Evolutionary conservation across 352 stramenopile species (phyloP).

Genomic region (Globisporangium apiculatum): DNA sequence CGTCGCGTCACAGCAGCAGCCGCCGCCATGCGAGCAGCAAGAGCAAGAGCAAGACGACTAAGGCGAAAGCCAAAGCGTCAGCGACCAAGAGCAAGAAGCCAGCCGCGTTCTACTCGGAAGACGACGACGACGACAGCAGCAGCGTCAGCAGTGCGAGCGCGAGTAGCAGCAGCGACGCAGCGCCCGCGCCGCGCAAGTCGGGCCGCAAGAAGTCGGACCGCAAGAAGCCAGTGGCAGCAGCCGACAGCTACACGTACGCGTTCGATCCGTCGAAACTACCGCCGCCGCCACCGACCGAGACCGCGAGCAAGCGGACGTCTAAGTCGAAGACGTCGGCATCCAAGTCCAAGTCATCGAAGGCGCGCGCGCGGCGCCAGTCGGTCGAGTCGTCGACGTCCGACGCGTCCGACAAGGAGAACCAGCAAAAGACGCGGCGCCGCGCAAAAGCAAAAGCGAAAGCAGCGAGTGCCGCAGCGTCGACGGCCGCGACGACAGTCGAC

Average conservation of each 20-base stretch:
- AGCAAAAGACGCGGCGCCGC: constrained; percentile 11
- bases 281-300: constrained; percentile 20
- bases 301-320: constrained; percentile 15
- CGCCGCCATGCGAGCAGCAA: neutral
- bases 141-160: constrained; percentile 1
- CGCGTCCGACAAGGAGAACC: constrained; percentile 31
- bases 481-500: constrained; percentile 27
- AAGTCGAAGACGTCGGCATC: constrained; percentile 12
- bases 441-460: constrained; percentile 11
- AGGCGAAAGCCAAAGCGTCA: constrained; percentile 10
- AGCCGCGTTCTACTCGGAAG: constrained; percentile 17
- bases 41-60: constrained; percentile 11
- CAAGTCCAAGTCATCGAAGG: constrained; percentile 11
- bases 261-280: constrained; percentile 47
- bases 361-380: constrained; percentile 23
- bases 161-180: neutral
- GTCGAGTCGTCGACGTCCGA: constrained; percentile 32
- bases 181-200: constrained; percentile 1
- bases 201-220: constrained; percentile 9
- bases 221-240: constrained; percentile 1
- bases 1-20: neutral
- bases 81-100: constrained; percentile 21
- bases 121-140: constrained; percentile 6
- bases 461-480: constrained; percentile 5
- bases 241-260: constrained; percentile 32